These are phyloP conservation scores for Pestalotiopsis sp. DNA, from an alignment of 2,329 filamentous ascomycete species.

Conservation along the genomic window DNA sequence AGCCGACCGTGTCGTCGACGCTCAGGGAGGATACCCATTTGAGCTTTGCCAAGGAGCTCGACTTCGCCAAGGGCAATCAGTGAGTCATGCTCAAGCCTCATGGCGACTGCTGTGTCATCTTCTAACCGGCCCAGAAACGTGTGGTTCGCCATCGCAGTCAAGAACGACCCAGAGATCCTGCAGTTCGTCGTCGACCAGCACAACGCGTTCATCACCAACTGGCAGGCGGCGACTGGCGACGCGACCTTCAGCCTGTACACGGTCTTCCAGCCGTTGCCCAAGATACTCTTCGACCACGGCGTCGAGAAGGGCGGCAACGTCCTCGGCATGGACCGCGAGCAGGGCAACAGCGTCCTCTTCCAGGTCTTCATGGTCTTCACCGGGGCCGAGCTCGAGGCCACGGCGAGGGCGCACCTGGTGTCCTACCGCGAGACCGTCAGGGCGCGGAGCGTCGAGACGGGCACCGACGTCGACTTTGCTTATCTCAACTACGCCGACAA, in stretches of 20 bases:
- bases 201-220: constrained; percentile 9
- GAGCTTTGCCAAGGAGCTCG: constrained; percentile 16
- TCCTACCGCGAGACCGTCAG: constrained; percentile 31
- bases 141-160: constrained; percentile 20
- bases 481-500: constrained; percentile 41
- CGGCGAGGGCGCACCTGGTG: constrained; percentile 33
- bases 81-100: neutral
- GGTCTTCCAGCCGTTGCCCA: constrained; percentile 40
- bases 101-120: no score
- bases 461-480: constrained; percentile 29
- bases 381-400: constrained; percentile 26
- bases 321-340: constrained; percentile 36
- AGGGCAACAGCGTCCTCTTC: constrained; percentile 34
- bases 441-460: constrained; percentile 16
- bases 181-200: constrained; percentile 40
- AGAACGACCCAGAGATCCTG: constrained; percentile 29
- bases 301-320: constrained; percentile 40
- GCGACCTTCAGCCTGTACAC: neutral
- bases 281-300: constrained; percentile 34
- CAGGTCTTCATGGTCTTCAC: constrained; percentile 32
- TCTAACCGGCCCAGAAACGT: neutral
- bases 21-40: constrained; percentile 16
- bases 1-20: constrained; percentile 7
- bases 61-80: constrained; percentile 14
- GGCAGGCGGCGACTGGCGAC: neutral